Evolutionary conservation across 2,329 filamentous ascomycete species (phyloP), one percentile per base, ranked within the genome.

Genomic region (Ceratocystis harringtonii): DNA sequence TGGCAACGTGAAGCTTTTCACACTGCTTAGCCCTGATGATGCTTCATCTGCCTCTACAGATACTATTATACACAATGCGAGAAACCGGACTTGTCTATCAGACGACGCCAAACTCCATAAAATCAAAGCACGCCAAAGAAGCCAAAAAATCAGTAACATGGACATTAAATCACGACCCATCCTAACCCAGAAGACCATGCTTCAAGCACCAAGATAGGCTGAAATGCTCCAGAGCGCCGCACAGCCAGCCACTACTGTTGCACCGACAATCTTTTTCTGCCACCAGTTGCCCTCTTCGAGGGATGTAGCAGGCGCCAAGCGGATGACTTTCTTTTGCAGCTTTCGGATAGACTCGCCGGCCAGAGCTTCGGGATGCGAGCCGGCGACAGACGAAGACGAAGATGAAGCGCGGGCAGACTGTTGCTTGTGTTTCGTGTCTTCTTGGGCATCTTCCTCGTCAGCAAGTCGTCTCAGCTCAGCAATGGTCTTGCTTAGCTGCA

Each of bases 401-500:
- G 28, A 52, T 2, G 48, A 32, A 30, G 15, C 5, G 8, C 28
- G n/a, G 15, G 55, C 28, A 58, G 30, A 28, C 28, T n/a, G 68
- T 69, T 19, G 68, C 64, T 43, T 68, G 67, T 36, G 64, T 45
- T 2, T 64, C 61, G 7, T 63, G 57, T 61, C n/a, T 67, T 72
- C 60, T 68, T 68, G 48, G 69, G 71, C 72, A 32, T 78, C 76
- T 63, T 78, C 74, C 68, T 79, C 77, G 1, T 78, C 78, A 3
- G 79, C 80, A 68, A 76, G 76, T 68, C 76, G 73, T 72, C 77
- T 80, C 71, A 82, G 74, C 68, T 79, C 75, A 2, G 81, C 79
- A 70, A 87, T 87, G 45, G 81, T 84, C 75, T 78, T 81, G 72
- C 89, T 88, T 61, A 96, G 80, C n/a, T 86, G 83, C 43, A 88